Evolutionary conservation across 2,329 filamentous ascomycete genomes (phyloP).

Genomic region (Aspergillus sp.): DNA sequence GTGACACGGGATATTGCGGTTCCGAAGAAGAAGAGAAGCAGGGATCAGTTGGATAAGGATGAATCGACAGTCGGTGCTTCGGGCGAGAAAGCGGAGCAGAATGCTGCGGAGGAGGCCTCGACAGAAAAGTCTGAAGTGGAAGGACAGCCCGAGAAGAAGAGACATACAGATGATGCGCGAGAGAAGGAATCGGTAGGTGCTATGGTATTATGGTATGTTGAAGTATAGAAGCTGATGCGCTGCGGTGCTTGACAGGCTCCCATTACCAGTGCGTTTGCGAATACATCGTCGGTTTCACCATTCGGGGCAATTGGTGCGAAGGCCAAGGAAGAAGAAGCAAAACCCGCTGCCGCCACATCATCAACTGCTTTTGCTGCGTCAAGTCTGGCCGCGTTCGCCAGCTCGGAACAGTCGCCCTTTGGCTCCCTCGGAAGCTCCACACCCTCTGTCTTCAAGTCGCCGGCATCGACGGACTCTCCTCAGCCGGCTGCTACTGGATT

Average conservation of each 20-base stretch:
- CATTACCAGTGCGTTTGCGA: constrained; percentile 45
- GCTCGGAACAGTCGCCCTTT: constrained; percentile 65
- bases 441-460: constrained; percentile 46
- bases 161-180: constrained; percentile 45
- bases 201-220: neutral
- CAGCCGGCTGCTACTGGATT: constrained; percentile 33
- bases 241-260: constrained; percentile 26
- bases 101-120: constrained; percentile 13
- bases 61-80: constrained; percentile 24
- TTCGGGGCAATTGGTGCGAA: constrained; percentile 42
- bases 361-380: constrained; percentile 68
- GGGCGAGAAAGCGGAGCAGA: constrained; percentile 19
- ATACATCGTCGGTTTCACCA: constrained; percentile 46
- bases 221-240: neutral
- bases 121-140: constrained; percentile 23
- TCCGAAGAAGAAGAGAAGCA: constrained; percentile 48
- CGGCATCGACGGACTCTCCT: constrained; percentile 24
- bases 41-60: constrained; percentile 46
- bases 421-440: constrained; percentile 54
- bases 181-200: constrained; percentile 36
- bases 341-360: constrained; percentile 50
- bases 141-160: constrained; percentile 46
- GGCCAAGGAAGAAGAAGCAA: constrained; percentile 26
- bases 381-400: constrained; percentile 66
- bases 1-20: constrained; percentile 30